Base-by-base conservation (phyloP, 345 rosid genomes). In the Populus alba region DNA sequence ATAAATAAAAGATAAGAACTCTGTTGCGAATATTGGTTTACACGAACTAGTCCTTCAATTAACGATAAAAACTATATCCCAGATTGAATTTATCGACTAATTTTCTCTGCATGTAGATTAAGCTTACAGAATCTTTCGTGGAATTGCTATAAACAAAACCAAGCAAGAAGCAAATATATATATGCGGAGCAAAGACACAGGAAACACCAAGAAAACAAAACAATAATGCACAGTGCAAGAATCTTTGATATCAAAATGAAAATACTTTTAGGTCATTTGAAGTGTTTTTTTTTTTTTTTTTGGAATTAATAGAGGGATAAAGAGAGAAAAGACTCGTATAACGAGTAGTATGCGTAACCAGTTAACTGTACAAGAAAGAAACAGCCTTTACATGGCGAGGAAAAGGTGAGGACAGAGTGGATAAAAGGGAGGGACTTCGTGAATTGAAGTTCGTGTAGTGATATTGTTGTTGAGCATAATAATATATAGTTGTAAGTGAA, bases 21-120 rank as follows among this genome's bases (percentile, higher is more conserved):
- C 25, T 31, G 53, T 27, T 18, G 22, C 8, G 70, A 12, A 70
- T 33, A 23, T 55, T 57, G 38, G 3, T 16, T 33, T n/a, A 23
- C 49, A 73, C 23, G 76, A 61, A 61, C 49, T 16, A 38, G 20
- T 16, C 41, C 70, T 37, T 67, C 70, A 67, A 37, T 67, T 53
- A 73, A 53, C 77, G 81, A 72, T 80, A 23, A 51, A 23, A 77
- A 59, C 86, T 11, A 73, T 33, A 77, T 75, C 51, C 81, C 25
- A 22, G 61, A 79, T 53, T 78, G 87, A 78, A 78, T 62, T 70
- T 82, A 76, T 79, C 81, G 79, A 81, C 53, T 33, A 18, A 71
- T 13, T 15, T 37, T 74, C 70, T 37, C 65, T 59, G 65, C 65
- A n/a, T 59, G 65, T 12, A 59, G n/a, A 2, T 10, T n/a, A 4